Evolutionary conservation across 768 basidiomycete species (phyloP), one percentile per base, ranked within the genome.

Genomic region (Phaeotremella skinneri): DNA sequence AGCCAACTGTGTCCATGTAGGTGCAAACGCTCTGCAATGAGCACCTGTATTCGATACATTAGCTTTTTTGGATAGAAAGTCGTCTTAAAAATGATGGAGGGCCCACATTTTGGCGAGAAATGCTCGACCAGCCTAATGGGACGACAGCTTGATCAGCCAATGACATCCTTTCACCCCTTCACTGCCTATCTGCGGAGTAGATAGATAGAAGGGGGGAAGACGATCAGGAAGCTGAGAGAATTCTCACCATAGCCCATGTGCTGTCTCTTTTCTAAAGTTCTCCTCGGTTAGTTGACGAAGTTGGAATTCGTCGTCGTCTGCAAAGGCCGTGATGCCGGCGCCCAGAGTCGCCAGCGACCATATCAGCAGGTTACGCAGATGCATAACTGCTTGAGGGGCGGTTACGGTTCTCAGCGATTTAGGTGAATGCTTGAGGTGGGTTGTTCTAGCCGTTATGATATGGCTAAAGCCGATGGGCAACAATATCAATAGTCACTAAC

Each of bases 31-130:
- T 30, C 81, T 81, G 76, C 91, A 96, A 71, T 94, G 91, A 3
- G 76, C 72, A 67, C 77, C 77, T 78, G 52, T 26, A 17, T 29
- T 17, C 31, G 20, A 37, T 55, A n/a, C 20, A 29, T 21, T 21
- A 20, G n/a, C 30, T 20, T 41, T 21, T 23, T 4, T 49, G 34
- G 20, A 27, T 50, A 31, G 54, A 21, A 34, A 27, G 11, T 26
- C 30, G 32, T 54, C 37, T 14, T 32, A 25, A 23, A 41, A 20
- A 39, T n/a, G n/a, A n/a, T 9, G n/a, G n/a, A 39, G 11, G 11
- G 49, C 68, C 61, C 29, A 76, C 92, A 96, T 69, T 85, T 87
- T 0, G 92, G 92, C 0, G 89, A 91, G 73, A 84, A 96, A 75
- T 89, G 87, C 67, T 94, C 91, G 49, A 94, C 80, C 58, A 93